phyloP scores from a whole-genome alignment of 139 green algal species.

The Yamagishiella unicocca region DNA sequence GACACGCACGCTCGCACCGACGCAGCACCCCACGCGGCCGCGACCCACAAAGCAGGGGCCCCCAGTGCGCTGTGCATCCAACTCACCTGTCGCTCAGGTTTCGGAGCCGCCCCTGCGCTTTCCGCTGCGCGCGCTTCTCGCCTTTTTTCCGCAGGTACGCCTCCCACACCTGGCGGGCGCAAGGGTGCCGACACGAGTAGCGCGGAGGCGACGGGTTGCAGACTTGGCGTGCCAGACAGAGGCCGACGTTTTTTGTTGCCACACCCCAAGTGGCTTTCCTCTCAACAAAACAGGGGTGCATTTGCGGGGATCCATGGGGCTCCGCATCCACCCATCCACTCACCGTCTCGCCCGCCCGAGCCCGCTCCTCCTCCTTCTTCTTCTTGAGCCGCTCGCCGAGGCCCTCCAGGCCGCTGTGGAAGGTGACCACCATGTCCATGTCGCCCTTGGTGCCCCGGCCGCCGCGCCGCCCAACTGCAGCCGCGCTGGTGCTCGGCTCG shows the following conservation, averaged over 20 bases:
- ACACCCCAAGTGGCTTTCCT: too few species aligned
- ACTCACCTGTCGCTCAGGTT: slow-evolving; percentile 44
- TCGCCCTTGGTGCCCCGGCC: background rate
- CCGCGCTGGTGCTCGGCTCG: slow-evolving; percentile 44
- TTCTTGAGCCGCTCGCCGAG: slow-evolving; percentile 80
- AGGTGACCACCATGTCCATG: slow-evolving; percentile 86
- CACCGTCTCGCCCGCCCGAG: slow-evolving; percentile 80
- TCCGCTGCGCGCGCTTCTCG: slow-evolving; percentile 79
- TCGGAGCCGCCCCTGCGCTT: slow-evolving; percentile 51
- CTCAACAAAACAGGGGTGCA: too few species aligned
- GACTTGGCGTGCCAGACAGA: too few species aligned
- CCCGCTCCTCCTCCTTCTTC: slow-evolving; percentile 73
- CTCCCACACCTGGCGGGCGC: slow-evolving; percentile 22
- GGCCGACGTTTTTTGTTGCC: too few species aligned
- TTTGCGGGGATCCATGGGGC: too few species aligned
- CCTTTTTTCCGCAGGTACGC: slow-evolving; percentile 50
- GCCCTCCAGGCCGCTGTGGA: slow-evolving; percentile 80
- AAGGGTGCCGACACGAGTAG: too few species aligned
- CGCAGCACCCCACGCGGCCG: too few species aligned
- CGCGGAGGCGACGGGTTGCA: too few species aligned
- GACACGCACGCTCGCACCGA: too few species aligned
- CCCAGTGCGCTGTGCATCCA: too few species aligned
- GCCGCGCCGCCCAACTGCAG: background rate
- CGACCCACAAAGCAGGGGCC: too few species aligned
- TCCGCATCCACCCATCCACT: too few species aligned